These are phyloP conservation scores for Suhomyces wounanorum DNA, from an alignment of 1,139 yeast species.

Conservation along the genomic window DNA sequence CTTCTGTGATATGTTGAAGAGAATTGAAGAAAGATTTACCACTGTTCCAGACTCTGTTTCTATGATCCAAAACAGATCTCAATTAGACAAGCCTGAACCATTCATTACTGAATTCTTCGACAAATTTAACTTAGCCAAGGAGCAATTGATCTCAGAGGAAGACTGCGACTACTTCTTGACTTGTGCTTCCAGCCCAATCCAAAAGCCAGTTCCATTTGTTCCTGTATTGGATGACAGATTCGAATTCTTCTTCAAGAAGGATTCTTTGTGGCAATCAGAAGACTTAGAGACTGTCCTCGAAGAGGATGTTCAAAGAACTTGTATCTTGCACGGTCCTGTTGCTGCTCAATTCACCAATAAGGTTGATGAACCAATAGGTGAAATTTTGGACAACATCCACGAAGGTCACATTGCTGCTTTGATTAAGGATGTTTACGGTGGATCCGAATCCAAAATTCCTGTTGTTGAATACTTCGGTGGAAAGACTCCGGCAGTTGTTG, in stretches of 20 bases:
- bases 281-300: conserved; percentile 94
- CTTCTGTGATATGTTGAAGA: conserved; percentile 82
- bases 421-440: conserved; percentile 67
- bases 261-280: conserved; percentile 98
- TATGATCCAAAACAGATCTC: conserved; percentile 69
- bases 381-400: conserved; percentile 84
- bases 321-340: conserved; percentile 98
- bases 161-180: conserved; percentile 91
- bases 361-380: conserved; percentile 90
- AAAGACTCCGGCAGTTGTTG: conserved; percentile 42
- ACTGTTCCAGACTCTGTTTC: conserved; percentile 54
- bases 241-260: conserved; percentile 96
- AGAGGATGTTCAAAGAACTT: conserved; percentile 96
- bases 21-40: conserved; percentile 96
- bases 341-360: conserved; percentile 89
- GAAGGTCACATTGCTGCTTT: conserved; percentile 81
- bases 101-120: conserved; percentile 62
- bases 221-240: conserved; percentile 94
- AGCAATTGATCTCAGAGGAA: conserved; percentile 89
- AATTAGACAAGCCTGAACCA: conserved; percentile 66
- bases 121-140: conserved; percentile 70
- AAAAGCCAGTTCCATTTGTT: conserved; percentile 97
- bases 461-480: conserved; percentile 88
- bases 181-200: conserved; percentile 79
- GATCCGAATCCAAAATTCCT: conserved; percentile 74